Percentiles rank a stretch among this genome's conserved stretches.
These are phyloP conservation scores for Erodium texanum DNA, from an alignment of 441 rosid species.

Conservation along the genomic window DNA sequence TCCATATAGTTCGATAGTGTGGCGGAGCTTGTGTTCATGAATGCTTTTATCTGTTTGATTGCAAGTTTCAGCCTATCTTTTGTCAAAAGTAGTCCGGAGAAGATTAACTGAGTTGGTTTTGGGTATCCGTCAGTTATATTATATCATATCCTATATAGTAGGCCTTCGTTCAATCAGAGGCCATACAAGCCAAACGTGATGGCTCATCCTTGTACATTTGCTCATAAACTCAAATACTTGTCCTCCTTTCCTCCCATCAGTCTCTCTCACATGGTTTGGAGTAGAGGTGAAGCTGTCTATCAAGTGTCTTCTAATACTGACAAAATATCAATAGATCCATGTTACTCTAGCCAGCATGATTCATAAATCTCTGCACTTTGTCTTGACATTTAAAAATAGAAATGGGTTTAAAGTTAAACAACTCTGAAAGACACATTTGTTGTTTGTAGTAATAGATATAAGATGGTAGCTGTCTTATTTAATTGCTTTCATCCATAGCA, in stretches of 20 bases:
- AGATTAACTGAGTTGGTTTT: neutral
- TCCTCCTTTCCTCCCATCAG: constrained; percentile 8
- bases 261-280: constrained; percentile 6
- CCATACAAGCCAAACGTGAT: constrained; percentile 5
- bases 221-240: constrained; percentile 6
- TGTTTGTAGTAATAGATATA: neutral
- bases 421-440: neutral
- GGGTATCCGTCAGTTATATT: neutral
- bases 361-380: neutral
- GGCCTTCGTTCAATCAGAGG: constrained; percentile 14
- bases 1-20: neutral
- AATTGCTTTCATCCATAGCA: constrained; percentile 16
- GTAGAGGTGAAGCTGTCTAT: neutral
- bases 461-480: neutral
- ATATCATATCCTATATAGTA: neutral
- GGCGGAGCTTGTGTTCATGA: too few species aligned
- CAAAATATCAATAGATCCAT: neutral
- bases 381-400: neutral
- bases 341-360: constrained; percentile 9
- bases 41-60: too few species aligned
- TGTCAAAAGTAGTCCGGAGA: neutral
- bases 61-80: neutral
- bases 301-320: neutral
- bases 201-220: constrained; percentile 2
- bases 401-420: neutral